phyloP scores from a whole-genome alignment of 148 eudicot species.

The Chenopodium suecicum region DNA sequence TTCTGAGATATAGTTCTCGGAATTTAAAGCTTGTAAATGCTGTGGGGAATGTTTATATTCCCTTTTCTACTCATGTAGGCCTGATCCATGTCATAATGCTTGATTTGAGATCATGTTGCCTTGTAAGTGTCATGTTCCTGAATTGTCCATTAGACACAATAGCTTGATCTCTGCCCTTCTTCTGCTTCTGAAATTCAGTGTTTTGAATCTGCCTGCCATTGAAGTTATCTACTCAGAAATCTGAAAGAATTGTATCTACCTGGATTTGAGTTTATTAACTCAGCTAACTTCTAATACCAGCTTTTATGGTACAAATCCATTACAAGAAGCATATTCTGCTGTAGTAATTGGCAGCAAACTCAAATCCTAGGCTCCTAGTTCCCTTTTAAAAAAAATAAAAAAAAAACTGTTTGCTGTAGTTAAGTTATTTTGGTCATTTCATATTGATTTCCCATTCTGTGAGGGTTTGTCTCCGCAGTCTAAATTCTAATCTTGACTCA shows the following conservation, averaged over 20 bases:
- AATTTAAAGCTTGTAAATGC: constrained; percentile 9
- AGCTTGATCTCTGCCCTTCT: not conserved
- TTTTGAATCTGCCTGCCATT: constrained; percentile 7
- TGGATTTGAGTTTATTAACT: constrained; percentile 20
- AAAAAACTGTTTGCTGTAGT: not conserved
- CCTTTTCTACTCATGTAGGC: constrained; percentile 17
- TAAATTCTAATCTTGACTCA: not conserved
- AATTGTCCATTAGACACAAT: constrained; percentile 4
- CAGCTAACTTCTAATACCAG: constrained; percentile 14
- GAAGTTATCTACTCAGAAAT: constrained; percentile 1
- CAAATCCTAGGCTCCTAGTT: not conserved
- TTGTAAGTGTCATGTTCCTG: constrained; percentile 9
- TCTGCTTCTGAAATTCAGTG: constrained; percentile 17
- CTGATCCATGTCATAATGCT: constrained; percentile 14
- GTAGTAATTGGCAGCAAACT: not conserved
- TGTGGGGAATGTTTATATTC: not conserved
- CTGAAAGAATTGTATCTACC: not conserved
- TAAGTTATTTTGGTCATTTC: constrained; percentile 4
- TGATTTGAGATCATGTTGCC: constrained; percentile 18
- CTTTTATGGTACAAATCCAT: not conserved
- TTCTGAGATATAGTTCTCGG: not conserved
- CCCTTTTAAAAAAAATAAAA: not conserved
- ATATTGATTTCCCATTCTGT: not conserved
- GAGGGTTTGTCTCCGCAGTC: not conserved
- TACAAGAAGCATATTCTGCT: not conserved